Conservation (phyloP, 306 rosid genomes). For the Vigna reflexopilosa region DNA sequence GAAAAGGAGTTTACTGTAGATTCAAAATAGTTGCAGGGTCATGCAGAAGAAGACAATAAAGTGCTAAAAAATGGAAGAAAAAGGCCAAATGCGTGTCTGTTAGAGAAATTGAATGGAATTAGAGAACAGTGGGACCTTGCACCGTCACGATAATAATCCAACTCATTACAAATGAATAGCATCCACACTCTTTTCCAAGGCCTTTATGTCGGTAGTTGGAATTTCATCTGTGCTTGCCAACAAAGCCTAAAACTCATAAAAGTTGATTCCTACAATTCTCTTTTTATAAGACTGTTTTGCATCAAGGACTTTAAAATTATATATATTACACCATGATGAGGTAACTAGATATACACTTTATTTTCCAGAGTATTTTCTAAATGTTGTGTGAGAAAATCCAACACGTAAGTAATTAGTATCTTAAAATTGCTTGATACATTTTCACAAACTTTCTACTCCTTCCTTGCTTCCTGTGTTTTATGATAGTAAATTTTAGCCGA, state of each 20-base stretch:
- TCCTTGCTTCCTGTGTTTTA: constrained; percentile 39
- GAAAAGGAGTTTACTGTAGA: background rate
- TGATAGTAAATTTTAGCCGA: background rate
- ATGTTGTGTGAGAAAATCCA: constrained; percentile 49
- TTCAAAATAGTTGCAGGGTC: background rate
- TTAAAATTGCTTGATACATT: constrained; percentile 39
- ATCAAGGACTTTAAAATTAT: constrained; percentile 39
- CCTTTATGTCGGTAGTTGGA: constrained; percentile 17
- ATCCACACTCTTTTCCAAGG: constrained; percentile 1
- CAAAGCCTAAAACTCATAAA: constrained; percentile 34
- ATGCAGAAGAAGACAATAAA: background rate
- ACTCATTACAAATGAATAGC: constrained; percentile 18
- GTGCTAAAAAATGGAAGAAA: constrained; percentile 1
- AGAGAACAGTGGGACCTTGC: constrained; percentile 27
- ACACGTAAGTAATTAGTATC: constrained; percentile 60
- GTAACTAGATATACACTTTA: constrained; percentile 54
- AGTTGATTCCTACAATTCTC: background rate
- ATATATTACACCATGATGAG: constrained; percentile 45
- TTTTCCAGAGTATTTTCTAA: constrained; percentile 40
- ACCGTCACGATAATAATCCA: constrained; percentile 9
- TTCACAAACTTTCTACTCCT: constrained; percentile 40
- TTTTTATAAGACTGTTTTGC: background rate
- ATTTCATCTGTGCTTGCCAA: constrained; percentile 41
- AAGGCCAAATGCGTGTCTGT: constrained; percentile 33
- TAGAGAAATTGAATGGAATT: background rate